phyloP scores from a whole-genome alignment of 2,329 filamentous ascomycete species.

The Alternaria triticimaculans region DNA sequence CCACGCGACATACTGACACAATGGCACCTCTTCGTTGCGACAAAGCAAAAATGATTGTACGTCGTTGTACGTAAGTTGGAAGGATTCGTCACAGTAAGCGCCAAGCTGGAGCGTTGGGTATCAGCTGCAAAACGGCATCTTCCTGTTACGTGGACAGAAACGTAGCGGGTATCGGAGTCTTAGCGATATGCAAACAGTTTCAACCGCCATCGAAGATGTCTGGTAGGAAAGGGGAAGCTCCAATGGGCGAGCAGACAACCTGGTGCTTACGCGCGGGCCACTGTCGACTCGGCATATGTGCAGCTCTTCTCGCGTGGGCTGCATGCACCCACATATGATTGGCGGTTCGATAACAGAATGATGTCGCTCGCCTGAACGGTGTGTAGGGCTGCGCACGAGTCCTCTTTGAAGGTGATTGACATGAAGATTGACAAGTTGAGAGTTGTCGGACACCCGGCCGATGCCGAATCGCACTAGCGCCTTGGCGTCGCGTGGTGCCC shows the following conservation, averaged over 20 bases:
- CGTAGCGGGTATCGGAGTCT: not conserved
- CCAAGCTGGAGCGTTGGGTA: not conserved
- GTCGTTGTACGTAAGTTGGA: not conserved
- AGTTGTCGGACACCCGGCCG: not conserved
- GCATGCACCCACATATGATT: not conserved
- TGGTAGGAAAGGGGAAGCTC: not conserved
- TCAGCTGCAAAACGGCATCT: not conserved
- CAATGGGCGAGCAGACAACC: not conserved
- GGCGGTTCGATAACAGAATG: not conserved
- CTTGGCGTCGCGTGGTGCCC: conserved; percentile 1
- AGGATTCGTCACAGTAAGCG: not conserved
- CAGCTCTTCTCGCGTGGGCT: not conserved
- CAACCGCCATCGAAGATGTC: not conserved
- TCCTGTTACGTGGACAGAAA: not conserved
- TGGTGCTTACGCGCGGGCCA: not conserved
- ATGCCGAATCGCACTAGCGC: not conserved
- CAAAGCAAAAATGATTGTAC: not conserved
- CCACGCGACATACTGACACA: not conserved
- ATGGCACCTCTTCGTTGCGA: not conserved
- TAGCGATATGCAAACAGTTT: not conserved
- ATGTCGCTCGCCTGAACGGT: not conserved
- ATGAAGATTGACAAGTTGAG: not conserved
- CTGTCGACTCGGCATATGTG: not conserved
- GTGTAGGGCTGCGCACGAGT: not conserved
- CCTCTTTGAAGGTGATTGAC: not conserved